Base-by-base conservation (phyloP, 306 rosid genomes). In the Vachellia collinsii region DNA sequence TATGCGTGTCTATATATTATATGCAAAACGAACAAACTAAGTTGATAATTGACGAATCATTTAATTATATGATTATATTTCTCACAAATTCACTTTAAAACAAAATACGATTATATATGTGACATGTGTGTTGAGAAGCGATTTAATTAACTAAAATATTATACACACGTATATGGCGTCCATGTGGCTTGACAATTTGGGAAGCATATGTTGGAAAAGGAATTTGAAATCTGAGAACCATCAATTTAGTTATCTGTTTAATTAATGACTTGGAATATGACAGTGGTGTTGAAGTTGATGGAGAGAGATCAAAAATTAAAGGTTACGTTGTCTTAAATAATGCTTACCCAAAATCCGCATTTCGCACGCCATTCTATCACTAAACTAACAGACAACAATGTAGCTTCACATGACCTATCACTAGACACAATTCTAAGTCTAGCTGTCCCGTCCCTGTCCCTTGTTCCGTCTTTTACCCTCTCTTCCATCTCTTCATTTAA, bases 371-470 rank as follows among this genome's bases (percentile, higher is more conserved):
- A 43, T 22, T 43, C 37, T 22, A 11, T 44, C 74, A 11, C 16
- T 7, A 25, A 61, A 61, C 29, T 61, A 61, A 61, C 65, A 22
- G 67, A 12, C 39, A 23, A 23, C 38, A 23, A 23, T 12, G 25
- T n/a, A 61, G 67, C 67, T 61, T 25, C 67, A 12, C 67, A 61
- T 61, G 38, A 61, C 65, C 36, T 8, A 23, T 59, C 65, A 23
- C 1, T 23, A 59, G 16, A 59, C 65, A 59, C 65, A 11, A 23
- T 59, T 2, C 38, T 4, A 23, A 10, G 16, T 20, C 16, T 36
- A 12, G 8, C 34, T 70, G 38, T 44, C 41, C 17, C 43, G 37
- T 69, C 74, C 19, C 54, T 43, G 20, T 70, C 56, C 44, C 11
- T 43, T 11, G 20, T 70, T 12, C 38, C 74, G 38, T 70, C 56